These are phyloP conservation scores for Voacanga thouarsii DNA, from an alignment of 257 asterid species.

Conservation along the genomic window DNA sequence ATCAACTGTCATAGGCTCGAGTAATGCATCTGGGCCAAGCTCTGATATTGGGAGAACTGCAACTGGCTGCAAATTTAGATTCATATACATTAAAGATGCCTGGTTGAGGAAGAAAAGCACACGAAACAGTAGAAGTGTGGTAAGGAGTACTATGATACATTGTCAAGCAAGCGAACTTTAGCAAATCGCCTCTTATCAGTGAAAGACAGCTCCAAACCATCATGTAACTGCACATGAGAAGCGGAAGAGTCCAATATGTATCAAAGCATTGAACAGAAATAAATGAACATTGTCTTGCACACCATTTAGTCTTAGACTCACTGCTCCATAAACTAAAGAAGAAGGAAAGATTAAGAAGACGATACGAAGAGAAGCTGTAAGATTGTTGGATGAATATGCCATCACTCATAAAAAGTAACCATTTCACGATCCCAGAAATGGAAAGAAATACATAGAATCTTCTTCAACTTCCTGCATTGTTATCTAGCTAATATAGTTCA, in stretches of 20 bases:
- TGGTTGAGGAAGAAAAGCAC: constrained; percentile 17
- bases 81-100: constrained; percentile 13
- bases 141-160: constrained; percentile 47
- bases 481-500: neutral
- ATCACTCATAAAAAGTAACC: neutral
- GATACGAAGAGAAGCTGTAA: neutral
- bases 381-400: neutral
- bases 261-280: neutral
- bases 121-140: constrained; percentile 9
- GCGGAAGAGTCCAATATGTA: neutral
- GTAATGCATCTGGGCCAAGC: constrained; percentile 97
- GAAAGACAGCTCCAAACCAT: constrained; percentile 91
- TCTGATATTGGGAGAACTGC: constrained; percentile 87
- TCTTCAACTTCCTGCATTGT: neutral
- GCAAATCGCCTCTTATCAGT: constrained; percentile 99
- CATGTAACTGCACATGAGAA: constrained; percentile 58
- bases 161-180: constrained; percentile 80
- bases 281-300: neutral
- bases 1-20: constrained; percentile 66
- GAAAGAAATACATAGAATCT: neutral
- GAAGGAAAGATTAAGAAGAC: neutral
- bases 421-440: neutral
- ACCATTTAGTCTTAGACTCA: neutral
- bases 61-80: constrained; percentile 54
- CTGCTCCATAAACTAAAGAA: neutral